Evolutionary conservation across 2,329 filamentous ascomycete genomes (phyloP).

Genomic region (Thelonectria discophora): DNA sequence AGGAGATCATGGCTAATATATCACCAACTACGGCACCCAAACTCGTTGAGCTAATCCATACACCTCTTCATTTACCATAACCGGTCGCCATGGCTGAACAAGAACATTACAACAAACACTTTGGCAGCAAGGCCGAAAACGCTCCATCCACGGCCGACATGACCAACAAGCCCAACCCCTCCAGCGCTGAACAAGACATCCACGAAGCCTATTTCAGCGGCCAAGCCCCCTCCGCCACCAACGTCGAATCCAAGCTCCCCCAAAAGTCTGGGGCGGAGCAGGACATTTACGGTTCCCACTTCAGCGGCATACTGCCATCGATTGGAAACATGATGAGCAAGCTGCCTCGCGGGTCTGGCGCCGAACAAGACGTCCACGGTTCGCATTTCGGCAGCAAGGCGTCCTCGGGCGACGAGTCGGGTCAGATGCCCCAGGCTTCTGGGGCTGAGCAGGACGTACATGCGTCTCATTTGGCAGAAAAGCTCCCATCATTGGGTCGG

Average conservation of each 20-base stretch:
- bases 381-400: neutral
- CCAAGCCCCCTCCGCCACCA: neutral
- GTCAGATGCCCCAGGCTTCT: neutral
- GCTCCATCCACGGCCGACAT: neutral
- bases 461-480: neutral
- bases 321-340: neutral
- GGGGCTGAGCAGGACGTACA: neutral
- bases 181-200: neutral
- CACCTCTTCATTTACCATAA: neutral
- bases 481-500: neutral
- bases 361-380: neutral
- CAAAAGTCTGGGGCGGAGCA: neutral
- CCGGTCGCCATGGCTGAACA: neutral
- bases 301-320: neutral
- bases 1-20: too few relatives aligned
- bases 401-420: neutral
- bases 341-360: neutral
- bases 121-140: neutral
- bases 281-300: neutral
- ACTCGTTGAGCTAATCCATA: too few relatives aligned
- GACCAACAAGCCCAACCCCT: neutral
- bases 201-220: neutral
- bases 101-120: neutral
- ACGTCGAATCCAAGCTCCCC: neutral
- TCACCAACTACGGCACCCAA: too few relatives aligned